phyloP scores from a whole-genome alignment of 768 basidiomycete genomes.

The Xerocomellus amylosporus region DNA sequence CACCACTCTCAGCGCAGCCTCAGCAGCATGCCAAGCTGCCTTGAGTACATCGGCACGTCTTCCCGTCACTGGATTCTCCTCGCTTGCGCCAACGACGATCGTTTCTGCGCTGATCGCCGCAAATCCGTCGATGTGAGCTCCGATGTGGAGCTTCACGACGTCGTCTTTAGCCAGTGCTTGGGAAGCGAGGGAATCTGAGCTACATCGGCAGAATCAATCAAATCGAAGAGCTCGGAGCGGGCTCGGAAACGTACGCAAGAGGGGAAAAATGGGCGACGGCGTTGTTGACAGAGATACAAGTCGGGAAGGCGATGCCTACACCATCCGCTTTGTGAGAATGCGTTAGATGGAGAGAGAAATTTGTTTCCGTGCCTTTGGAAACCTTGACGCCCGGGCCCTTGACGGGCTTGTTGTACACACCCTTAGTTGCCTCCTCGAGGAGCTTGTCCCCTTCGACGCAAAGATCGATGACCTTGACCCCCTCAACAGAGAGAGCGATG shows the following conservation, averaged over 20 bases:
- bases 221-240: constrained; percentile 1
- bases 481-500: constrained; percentile 70
- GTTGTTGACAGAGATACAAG: constrained; percentile 92
- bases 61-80: constrained; percentile 74
- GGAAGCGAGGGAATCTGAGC: constrained; percentile 70
- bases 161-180: constrained; percentile 78
- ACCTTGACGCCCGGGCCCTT: constrained; percentile 75
- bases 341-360: background rate
- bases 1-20: constrained; percentile 86
- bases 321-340: constrained; percentile 5
- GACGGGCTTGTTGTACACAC: constrained; percentile 85
- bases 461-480: constrained; percentile 85
- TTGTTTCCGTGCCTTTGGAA: constrained; percentile 65
- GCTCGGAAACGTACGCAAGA: constrained; percentile 63
- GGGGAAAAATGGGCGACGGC: constrained; percentile 95
- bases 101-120: constrained; percentile 94
- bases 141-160: constrained; percentile 93
- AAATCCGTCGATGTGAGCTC: constrained; percentile 97
- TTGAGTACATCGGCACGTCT: constrained; percentile 87
- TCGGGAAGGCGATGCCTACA: constrained; percentile 90
- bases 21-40: constrained; percentile 91
- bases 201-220: constrained; percentile 36
- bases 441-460: constrained; percentile 93
- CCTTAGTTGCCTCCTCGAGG: constrained; percentile 79
- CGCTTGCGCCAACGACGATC: constrained; percentile 78